Percentiles rank a stretch among this genome's conserved stretches.
Evolutionary conservation across 495 filamentous ascomycete genomes (phyloP).

Genomic region (Tuber aestivum): DNA sequence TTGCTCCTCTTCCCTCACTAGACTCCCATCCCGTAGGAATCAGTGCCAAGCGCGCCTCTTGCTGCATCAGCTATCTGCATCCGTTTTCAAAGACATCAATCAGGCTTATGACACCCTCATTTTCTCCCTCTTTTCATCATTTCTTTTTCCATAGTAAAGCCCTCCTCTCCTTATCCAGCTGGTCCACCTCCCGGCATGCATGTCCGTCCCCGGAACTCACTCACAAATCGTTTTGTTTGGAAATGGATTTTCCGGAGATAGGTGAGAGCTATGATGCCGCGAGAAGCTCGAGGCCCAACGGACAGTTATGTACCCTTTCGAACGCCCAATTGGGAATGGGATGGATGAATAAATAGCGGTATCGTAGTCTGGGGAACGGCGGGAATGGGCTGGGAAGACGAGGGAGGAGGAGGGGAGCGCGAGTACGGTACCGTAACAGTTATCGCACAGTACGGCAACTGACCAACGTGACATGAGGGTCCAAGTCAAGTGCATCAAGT

Average conservation of each 20-base stretch:
- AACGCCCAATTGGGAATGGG: not conserved
- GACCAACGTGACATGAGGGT: not conserved
- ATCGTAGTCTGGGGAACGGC: not conserved
- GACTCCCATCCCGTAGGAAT: not conserved
- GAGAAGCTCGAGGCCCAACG: not conserved
- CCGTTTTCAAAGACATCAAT: not conserved
- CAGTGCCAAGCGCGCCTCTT: not conserved
- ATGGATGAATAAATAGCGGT: not conserved
- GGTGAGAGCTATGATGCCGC: not conserved
- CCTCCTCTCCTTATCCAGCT: not conserved
- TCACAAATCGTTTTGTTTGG: not conserved
- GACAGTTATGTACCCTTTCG: not conserved
- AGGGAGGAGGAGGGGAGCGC: not conserved
- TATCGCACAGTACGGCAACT: not conserved
- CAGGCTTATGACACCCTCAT: not conserved
- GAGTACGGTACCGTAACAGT: not conserved
- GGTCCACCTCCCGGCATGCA: not conserved
- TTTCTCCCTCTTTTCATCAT: not conserved
- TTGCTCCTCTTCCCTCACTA: not conserved
- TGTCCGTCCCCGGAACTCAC: not conserved
- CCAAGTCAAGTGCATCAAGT: not conserved
- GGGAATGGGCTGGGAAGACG: not conserved
- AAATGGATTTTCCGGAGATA: not conserved
- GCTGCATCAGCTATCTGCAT: constrained; percentile 2
- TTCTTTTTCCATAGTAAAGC: not conserved